Conservation (phyloP, 2,329 filamentous ascomycete genomes). For the Gnomoniopsis smithogilvyi region DNA sequence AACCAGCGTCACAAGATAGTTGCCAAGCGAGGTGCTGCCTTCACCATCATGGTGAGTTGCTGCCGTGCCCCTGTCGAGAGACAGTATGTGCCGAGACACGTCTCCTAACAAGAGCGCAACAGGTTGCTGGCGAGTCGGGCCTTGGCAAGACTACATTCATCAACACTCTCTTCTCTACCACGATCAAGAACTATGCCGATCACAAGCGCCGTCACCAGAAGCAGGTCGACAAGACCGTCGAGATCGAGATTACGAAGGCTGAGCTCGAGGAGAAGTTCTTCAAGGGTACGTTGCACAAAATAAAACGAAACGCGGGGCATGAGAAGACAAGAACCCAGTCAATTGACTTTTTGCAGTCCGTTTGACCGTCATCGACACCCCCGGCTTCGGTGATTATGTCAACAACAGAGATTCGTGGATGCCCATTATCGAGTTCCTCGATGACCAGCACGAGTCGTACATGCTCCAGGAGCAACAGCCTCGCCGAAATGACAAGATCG, state of each 20-base stretch:
- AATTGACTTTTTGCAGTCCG: slow-evolving; percentile 62
- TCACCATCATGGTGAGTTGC: slow-evolving; percentile 90
- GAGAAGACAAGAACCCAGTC: neutral
- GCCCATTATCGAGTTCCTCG: slow-evolving; percentile 99
- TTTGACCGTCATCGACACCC: slow-evolving; percentile 97
- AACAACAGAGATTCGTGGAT: slow-evolving; percentile 99
- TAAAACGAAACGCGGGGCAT: neutral
- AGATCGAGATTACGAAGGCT: slow-evolving; percentile 99
- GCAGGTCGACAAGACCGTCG: slow-evolving; percentile 99
- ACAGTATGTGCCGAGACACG: neutral
- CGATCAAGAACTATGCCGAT: slow-evolving; percentile 99
- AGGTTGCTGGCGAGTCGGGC: slow-evolving; percentile 98
- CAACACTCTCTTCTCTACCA: slow-evolving; percentile 99
- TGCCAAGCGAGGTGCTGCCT: slow-evolving; percentile 85
- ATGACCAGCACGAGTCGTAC: slow-evolving; percentile 99
- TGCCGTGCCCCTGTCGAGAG: neutral
- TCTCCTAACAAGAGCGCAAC: slow-evolving; percentile 12
- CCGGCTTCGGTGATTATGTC: slow-evolving; percentile 98
- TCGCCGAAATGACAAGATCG: slow-evolving; percentile 96
- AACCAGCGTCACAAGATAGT: slow-evolving; percentile 76
- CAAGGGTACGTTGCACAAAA: slow-evolving; percentile 69
- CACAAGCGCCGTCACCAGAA: slow-evolving; percentile 99
- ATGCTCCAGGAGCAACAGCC: slow-evolving; percentile 99
- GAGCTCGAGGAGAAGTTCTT: slow-evolving; percentile 99
- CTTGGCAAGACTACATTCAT: slow-evolving; percentile 99